Percentiles rank a stretch among this genome's conserved stretches.
Conservation (phyloP, 805 yeast genomes). For the Starmerella kuoi region DNA sequence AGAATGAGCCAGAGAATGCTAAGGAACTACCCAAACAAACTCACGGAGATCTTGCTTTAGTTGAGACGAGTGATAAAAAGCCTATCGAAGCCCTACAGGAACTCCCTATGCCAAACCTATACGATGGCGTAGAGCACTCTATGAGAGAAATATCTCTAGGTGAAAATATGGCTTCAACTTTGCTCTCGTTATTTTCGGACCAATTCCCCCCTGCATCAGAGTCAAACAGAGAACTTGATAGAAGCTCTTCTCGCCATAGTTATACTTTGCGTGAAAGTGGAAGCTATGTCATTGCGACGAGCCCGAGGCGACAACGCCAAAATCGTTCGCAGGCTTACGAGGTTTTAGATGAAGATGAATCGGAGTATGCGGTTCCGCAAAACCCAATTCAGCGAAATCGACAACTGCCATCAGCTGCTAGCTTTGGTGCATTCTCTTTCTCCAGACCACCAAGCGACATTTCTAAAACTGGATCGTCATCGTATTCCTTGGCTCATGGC, state of each 20-base stretch:
- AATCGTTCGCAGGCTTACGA: slow-evolving; percentile 12
- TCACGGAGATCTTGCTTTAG: not conserved
- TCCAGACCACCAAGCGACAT: not conserved
- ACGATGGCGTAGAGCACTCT: slow-evolving; percentile 6
- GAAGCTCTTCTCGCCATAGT: not conserved
- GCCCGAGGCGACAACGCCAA: slow-evolving; percentile 8
- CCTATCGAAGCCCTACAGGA: not conserved
- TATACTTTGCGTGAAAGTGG: slow-evolving; percentile 17
- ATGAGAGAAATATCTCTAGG: slow-evolving; percentile 16
- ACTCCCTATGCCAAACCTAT: not conserved
- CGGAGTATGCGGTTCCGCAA: not conserved
- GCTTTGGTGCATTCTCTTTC: not conserved
- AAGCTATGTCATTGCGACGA: slow-evolving; percentile 18
- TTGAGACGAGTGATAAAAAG: not conserved
- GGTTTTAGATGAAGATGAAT: slow-evolving; percentile 2
- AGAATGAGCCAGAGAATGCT: not conserved
- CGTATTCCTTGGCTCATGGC: not conserved
- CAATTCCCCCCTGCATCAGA: not conserved
- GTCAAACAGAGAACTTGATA: not conserved
- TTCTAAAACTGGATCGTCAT: not conserved
- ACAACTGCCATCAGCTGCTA: not conserved
- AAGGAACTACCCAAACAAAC: not conserved
- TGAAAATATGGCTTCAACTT: slow-evolving; percentile 16
- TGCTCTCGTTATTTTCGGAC: slow-evolving; percentile 11
- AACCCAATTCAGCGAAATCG: slow-evolving; percentile 7